Evolutionary conservation across 305 asterid genomes (phyloP), one percentile per base, ranked within the genome.

Genomic region (Fraxinus greggii): DNA sequence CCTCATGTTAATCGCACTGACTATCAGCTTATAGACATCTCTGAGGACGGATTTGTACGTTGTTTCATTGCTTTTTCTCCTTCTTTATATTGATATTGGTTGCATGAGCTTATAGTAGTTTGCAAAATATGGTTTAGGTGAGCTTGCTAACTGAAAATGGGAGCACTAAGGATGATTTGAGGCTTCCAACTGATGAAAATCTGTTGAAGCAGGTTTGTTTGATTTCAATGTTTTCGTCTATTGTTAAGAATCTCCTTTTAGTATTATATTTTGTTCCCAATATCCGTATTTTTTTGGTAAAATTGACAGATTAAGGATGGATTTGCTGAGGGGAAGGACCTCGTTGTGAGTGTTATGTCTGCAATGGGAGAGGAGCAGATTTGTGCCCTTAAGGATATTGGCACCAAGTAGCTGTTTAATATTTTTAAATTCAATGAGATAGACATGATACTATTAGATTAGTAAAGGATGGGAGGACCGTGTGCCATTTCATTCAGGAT

Each of bases 321-420:
- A 31, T 90, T 90, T 67, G 83, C 63, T 6, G 93, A 90, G 79
- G 93, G 93, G 13, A 90, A 90, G 88, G 93, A 90, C 81, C 88
- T 90, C 2, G 89, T 90, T 26, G 78, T 90, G 67, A 84, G 89
- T 36, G 93, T 90, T 69, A 87, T 85, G 92, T 87, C 93, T 75
- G 89, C 92, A 1, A 90, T 90, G 93, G 93, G 93, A 5, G 93
- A 90, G 81, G 93, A 90, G 88, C 93, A 90, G 81, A 90, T 90
- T 48, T 79, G 84, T 76, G 89, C 80, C 0, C 85, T 90, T 63
- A 90, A 90, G 90, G 92, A 90, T 83, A 82, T 89, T 77, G 91
- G 93, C 21, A 84, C 86, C 7, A 83, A 83, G 82, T 83, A 83
- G 45, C 10, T 5, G 65, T 19, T 32, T 15, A 9, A 33, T 33